Conservation (phyloP, 441 rosid genomes). For the Erodium trifolium region DNA sequence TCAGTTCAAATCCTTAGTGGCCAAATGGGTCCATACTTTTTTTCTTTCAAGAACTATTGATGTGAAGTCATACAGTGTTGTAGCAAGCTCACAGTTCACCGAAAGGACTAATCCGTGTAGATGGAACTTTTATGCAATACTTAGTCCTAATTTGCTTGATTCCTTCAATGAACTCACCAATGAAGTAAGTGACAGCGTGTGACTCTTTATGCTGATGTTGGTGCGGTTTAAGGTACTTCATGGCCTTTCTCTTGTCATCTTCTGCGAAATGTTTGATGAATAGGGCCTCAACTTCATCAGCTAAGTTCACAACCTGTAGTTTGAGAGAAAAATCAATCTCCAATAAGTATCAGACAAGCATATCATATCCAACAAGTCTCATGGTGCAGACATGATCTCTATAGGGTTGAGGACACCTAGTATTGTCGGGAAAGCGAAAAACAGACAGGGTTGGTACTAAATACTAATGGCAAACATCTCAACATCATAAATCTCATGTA, state of each 20-base stretch:
- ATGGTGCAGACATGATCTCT: no score
- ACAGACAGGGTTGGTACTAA: no score
- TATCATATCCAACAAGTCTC: conserved; percentile 16
- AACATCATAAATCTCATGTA: no score
- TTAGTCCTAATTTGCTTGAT: conserved; percentile 2
- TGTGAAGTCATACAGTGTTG: no score
- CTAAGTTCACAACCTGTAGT: conserved; percentile 69
- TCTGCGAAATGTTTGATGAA: conserved; percentile 70
- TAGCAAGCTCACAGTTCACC: no score
- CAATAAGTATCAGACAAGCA: conserved; percentile 25
- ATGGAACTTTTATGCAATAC: no score
- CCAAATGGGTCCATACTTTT: conserved; percentile 36
- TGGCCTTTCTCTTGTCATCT: conserved; percentile 38
- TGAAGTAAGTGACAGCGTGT: conserved; percentile 54
- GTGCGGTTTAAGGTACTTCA: conserved; percentile 22
- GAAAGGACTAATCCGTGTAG: neutral
- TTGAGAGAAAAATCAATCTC: conserved; percentile 18
- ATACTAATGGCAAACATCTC: no score
- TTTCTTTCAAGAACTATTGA: conserved; percentile 14
- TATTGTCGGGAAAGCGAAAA: no score
- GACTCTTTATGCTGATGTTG: conserved; percentile 62
- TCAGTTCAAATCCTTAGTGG: conserved; percentile 32
- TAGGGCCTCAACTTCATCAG: conserved; percentile 85
- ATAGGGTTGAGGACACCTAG: no score
- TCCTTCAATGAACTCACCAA: conserved; percentile 47